Base-by-base conservation (phyloP, 371 early-diverging fungal genomes). In the Rhizopus sp. region DNA sequence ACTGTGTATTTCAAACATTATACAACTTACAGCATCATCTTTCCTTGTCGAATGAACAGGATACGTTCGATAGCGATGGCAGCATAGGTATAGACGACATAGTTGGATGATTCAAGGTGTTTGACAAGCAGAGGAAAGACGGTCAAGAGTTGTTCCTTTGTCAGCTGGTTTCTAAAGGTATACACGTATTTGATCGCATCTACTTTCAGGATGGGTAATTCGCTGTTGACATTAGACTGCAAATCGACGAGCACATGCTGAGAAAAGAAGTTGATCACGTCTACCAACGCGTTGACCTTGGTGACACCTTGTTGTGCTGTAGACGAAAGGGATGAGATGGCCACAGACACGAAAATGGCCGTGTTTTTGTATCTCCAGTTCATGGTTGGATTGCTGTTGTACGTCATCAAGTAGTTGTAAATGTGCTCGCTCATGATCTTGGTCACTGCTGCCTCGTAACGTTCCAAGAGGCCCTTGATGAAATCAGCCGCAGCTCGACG, bases 351-450 rank as follows among this genome's bases (percentile, higher is more conserved):
- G 62, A 91, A 96, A 37, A 96, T 80, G 35, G 99, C 98, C 0
- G 93, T 90, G 63, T 99, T 96, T 73, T 99, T 97, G 44, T 91
- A 86, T 66, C 92, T 93, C 99, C 99, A 98, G 69, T 95, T 86
- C n/a, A 50, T 69, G 10, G 67, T 72, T 2, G 84, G 88, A 59
- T 94, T 86, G 13, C 76, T 62, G 32, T 75, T 80, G 61, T 95
- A 95, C 34, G 73, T 81, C 84, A 84, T 78, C 40, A 97, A 79
- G 51, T 85, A 92, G 50, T 81, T 73, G 12, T 71, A 72, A 57
- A 97, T 85, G 57, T 95, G 96, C 46, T 71, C 71, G 23, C 83
- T 74, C 69, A 95, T 87, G 55, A 94, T 92, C 13, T 76, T 73
- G 4, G 97, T 95, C 10, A 94, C 91, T 55, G 91, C 88, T 12